Conservation (phyloP, 2,329 filamentous ascomycete species). For the Neonectria neomacrospora region DNA sequence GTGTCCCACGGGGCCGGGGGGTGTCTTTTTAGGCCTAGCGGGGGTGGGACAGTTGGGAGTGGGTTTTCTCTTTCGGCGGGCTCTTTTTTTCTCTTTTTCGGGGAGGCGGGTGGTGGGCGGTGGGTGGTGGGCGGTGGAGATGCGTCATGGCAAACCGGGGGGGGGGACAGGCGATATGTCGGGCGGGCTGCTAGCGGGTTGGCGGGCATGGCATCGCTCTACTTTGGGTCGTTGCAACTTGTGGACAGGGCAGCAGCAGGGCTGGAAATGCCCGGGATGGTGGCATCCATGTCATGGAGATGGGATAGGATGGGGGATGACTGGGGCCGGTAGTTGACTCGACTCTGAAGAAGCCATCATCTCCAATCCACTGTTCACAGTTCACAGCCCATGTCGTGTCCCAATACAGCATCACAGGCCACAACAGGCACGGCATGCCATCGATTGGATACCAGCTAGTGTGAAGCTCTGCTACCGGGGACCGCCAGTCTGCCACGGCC, state of each 20-base stretch:
- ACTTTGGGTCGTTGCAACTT: not conserved
- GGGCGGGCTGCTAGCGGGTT: slow-evolving; percentile 4
- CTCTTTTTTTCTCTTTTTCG: not conserved
- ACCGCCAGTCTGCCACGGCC: slow-evolving; percentile 13
- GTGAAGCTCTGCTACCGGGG: slow-evolving; percentile 4
- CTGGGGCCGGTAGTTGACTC: slow-evolving; percentile 7
- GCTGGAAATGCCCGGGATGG: not conserved
- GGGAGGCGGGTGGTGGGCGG: slow-evolving; percentile 20
- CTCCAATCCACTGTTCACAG: slow-evolving; percentile 12
- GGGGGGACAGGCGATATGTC: slow-evolving; percentile 1
- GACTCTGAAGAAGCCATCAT: not conserved
- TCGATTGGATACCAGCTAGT: slow-evolving; percentile 24
- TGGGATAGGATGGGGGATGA: not conserved
- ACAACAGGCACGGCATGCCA: slow-evolving; percentile 21
- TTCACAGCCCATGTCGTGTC: slow-evolving; percentile 24
- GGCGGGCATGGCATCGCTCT: slow-evolving; percentile 17
- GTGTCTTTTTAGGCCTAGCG: not conserved
- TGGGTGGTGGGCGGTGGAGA: slow-evolving; percentile 21
- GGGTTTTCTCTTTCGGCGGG: slow-evolving; percentile 9
- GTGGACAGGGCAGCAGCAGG: not conserved
- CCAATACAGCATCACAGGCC: slow-evolving; percentile 22
- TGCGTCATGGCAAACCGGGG: slow-evolving; percentile 29
- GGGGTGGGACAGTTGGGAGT: slow-evolving; percentile 6
- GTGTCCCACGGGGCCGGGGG: slow-evolving; percentile 25
- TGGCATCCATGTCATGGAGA: slow-evolving; percentile 2